A percentile compares a stretch with the other conserved stretches of the same genome.
Conservation (phyloP, 345 rosid species). For the Sisymbrium altissimum region DNA sequence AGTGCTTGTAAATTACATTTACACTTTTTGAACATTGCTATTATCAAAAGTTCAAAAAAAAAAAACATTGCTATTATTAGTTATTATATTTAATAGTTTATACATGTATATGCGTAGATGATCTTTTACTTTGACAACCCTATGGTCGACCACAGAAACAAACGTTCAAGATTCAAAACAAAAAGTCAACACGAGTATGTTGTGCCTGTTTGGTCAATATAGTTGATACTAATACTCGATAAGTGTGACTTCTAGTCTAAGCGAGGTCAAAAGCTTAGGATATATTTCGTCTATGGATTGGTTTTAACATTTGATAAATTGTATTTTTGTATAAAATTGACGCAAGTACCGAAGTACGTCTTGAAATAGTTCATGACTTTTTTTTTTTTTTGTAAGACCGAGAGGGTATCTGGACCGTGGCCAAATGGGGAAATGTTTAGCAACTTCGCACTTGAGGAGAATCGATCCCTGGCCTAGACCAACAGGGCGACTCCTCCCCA, state of each 20-base stretch:
- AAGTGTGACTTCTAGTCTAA: not conserved
- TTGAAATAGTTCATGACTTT: not conserved
- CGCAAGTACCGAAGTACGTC: not conserved
- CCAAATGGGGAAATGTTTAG: too few relatives aligned
- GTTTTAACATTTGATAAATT: not conserved
- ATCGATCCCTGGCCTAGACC: too few relatives aligned
- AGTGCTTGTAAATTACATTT: not conserved
- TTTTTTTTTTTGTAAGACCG: too few relatives aligned
- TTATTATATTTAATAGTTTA: not conserved
- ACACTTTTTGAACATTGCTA: not conserved
- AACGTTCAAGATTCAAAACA: not conserved
- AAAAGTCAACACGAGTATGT: not conserved
- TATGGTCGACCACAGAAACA: slow-evolving; percentile 7
- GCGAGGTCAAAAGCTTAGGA: not conserved
- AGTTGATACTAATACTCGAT: not conserved
- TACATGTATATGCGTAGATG: not conserved
- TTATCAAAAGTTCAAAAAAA: too few relatives aligned
- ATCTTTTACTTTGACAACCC: slow-evolving; percentile 10
- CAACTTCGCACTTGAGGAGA: too few relatives aligned
- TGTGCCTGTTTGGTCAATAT: slow-evolving; percentile 21
- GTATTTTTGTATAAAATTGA: not conserved
- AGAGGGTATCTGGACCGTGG: too few relatives aligned
- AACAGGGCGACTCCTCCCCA: too few relatives aligned
- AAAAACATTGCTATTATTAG: not conserved
- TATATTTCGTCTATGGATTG: not conserved